Percentiles rank a stretch among this genome's conserved stretches.
Evolutionary conservation across 1,284 basidiomycete genomes (phyloP).

Genomic region (Sanghuangporus sanghuang): DNA sequence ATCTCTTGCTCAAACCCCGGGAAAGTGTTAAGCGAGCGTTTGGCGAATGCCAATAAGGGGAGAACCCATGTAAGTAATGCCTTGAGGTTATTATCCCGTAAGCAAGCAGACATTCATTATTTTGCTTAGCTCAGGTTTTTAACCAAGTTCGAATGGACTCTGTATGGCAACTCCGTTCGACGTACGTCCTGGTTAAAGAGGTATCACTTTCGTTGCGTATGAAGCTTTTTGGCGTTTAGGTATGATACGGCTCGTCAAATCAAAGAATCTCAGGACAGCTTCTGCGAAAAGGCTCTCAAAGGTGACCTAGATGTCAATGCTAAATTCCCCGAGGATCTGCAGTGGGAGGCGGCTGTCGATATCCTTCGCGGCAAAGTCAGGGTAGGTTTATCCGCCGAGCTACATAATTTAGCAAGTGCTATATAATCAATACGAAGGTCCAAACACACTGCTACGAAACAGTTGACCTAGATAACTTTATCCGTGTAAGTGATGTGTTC

Average conservation of each 20-base stretch:
- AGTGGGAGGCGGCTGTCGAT: constrained; percentile 51
- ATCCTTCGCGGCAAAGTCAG: constrained; percentile 42
- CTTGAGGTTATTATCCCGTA: not conserved
- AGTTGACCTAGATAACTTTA: constrained; percentile 39
- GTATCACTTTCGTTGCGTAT: not conserved
- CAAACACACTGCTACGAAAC: constrained; percentile 47
- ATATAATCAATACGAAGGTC: constrained; percentile 17
- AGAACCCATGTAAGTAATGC: constrained; percentile 20
- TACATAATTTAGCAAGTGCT: not conserved
- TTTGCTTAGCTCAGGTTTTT: constrained; percentile 7
- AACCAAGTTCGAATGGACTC: constrained; percentile 33
- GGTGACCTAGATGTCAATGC: constrained; percentile 37
- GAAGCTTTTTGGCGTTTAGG: not conserved
- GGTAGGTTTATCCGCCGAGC: constrained; percentile 38
- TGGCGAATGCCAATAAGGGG: constrained; percentile 9
- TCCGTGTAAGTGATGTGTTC: constrained; percentile 20
- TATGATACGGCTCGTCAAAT: constrained; percentile 40
- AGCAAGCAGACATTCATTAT: not conserved
- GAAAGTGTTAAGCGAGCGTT: not conserved
- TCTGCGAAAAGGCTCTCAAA: constrained; percentile 26
- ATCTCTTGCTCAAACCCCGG: no score
- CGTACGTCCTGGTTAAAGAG: constrained; percentile 14
- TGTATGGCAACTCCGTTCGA: constrained; percentile 41
- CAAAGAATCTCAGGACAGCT: constrained; percentile 38
- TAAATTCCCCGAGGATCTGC: constrained; percentile 42